A percentile compares a stretch with the other conserved stretches of the same genome.
Evolutionary conservation across 2,329 filamentous ascomycete species (phyloP).

Genomic region (Alternaria brassicae): DNA sequence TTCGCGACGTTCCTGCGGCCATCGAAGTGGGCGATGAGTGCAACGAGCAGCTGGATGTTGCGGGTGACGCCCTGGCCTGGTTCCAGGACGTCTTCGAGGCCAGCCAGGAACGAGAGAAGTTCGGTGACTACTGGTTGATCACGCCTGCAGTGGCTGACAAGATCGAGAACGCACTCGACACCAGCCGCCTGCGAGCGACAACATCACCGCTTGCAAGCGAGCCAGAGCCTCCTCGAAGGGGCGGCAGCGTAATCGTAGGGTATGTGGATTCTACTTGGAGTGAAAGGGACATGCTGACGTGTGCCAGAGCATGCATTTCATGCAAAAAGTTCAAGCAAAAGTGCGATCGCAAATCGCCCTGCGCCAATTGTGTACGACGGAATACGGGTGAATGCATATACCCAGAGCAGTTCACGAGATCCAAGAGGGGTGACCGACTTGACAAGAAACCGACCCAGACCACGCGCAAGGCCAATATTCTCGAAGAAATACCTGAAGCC

Average conservation of each 20-base stretch:
- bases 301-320: slow-evolving; percentile 13
- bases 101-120: slow-evolving; percentile 64
- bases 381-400: slow-evolving; percentile 16
- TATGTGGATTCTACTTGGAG: not conserved
- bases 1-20: slow-evolving; percentile 71
- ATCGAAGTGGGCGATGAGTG: slow-evolving; percentile 73
- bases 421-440: not conserved
- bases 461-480: slow-evolving; percentile 13
- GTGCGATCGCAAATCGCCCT: slow-evolving; percentile 20
- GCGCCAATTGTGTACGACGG: slow-evolving; percentile 16
- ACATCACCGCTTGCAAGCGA: slow-evolving; percentile 19
- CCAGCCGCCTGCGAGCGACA: slow-evolving; percentile 21
- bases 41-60: slow-evolving; percentile 69
- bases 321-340: slow-evolving; percentile 20
- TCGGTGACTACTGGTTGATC: slow-evolving; percentile 73
- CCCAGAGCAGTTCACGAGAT: slow-evolving; percentile 4
- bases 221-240: slow-evolving; percentile 7
- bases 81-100: slow-evolving; percentile 71
- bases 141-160: slow-evolving; percentile 48
- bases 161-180: slow-evolving; percentile 41
- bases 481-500: slow-evolving; percentile 45
- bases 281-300: not conserved
- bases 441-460: not conserved
- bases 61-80: slow-evolving; percentile 70
- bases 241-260: slow-evolving; percentile 17